Percentiles rank a stretch among this genome's conserved stretches.
These are phyloP conservation scores for Camellia granthamiana DNA, from an alignment of 148 eudicot genomes.

Conservation along the genomic window DNA sequence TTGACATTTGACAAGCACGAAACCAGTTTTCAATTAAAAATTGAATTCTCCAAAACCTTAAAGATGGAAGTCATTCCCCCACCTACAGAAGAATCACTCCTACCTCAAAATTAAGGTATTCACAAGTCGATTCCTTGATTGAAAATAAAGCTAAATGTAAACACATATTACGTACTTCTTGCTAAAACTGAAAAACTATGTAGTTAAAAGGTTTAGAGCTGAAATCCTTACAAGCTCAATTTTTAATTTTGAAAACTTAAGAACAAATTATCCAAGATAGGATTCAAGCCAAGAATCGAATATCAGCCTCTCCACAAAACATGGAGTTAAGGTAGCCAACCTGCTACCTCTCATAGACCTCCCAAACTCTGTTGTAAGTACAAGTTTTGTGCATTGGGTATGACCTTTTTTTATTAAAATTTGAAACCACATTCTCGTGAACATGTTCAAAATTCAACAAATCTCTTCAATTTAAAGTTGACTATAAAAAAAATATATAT, in stretches of 20 bases:
- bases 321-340: too few relatives aligned
- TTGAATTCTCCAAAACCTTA: not conserved
- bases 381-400: too few relatives aligned
- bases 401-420: not conserved
- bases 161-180: not conserved
- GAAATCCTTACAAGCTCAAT: not conserved
- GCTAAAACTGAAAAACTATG: not conserved
- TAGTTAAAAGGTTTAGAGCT: not conserved
- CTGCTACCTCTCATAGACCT: too few relatives aligned
- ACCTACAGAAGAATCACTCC: not conserved
- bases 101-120: not conserved
- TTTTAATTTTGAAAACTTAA: not conserved
- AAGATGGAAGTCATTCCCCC: not conserved
- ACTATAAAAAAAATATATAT: too few relatives aligned
- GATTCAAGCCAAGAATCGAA: too few relatives aligned
- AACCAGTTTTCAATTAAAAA: not conserved
- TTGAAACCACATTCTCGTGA: not conserved
- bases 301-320: too few relatives aligned
- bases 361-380: too few relatives aligned
- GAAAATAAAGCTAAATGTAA: not conserved
- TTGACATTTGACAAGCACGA: not conserved
- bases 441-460: not conserved
- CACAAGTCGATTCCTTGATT: not conserved
- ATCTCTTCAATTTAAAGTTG: too few relatives aligned
- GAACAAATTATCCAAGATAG: not conserved